Percentiles rank a stretch among this genome's conserved stretches.
Conservation (phyloP, 106 monocot genomes). For the Cymbidium sinense region DNA sequence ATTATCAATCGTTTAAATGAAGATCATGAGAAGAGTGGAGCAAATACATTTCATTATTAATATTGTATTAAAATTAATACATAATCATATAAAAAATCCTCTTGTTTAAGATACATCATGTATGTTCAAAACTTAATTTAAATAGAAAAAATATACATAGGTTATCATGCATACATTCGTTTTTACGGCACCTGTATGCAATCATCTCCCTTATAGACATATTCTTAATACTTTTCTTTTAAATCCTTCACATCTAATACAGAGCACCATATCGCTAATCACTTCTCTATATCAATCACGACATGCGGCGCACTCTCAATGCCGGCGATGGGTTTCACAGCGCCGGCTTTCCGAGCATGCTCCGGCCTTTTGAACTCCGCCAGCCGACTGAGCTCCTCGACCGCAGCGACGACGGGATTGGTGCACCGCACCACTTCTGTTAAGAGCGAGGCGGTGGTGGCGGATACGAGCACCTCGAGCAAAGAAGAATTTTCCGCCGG, state of each 20-base stretch:
- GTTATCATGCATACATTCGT: neutral
- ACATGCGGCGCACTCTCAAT: slow-evolving; percentile 14
- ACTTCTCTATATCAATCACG: slow-evolving; percentile 8
- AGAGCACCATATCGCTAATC: neutral
- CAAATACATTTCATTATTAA: too few species aligned
- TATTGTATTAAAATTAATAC: too few species aligned
- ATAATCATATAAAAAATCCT: too few species aligned
- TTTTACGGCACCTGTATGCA: neutral
- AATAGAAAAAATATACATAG: neutral
- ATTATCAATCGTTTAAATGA: too few species aligned
- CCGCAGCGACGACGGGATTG: slow-evolving; percentile 16
- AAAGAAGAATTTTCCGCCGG: slow-evolving; percentile 6
- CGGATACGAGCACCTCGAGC: slow-evolving; percentile 25
- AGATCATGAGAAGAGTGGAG: too few species aligned
- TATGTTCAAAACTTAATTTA: too few species aligned
- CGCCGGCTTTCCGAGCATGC: neutral
- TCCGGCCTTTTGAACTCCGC: slow-evolving; percentile 28
- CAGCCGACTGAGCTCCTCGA: slow-evolving; percentile 42
- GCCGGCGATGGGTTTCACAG: slow-evolving; percentile 17
- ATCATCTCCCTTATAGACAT: neutral
- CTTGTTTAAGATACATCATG: too few species aligned
- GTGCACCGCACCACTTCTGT: slow-evolving; percentile 30
- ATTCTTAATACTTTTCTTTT: too few species aligned
- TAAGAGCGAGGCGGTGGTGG: slow-evolving; percentile 37
- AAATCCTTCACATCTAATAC: too few species aligned